Evolutionary conservation across 1,284 basidiomycete genomes (phyloP).

Genomic region (Ganoderma multipileum): DNA sequence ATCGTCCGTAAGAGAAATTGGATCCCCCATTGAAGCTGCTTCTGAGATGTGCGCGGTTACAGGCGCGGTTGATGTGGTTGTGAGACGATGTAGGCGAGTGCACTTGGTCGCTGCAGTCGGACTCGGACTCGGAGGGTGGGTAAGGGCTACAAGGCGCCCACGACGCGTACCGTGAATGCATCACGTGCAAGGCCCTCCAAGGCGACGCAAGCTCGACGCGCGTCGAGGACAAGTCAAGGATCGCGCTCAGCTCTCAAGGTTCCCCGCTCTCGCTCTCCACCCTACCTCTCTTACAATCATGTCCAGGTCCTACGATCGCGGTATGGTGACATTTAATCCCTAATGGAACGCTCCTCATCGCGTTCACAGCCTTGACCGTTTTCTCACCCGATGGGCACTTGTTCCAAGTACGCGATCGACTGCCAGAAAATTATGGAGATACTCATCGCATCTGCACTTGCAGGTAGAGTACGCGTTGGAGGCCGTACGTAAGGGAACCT

Average conservation of each 20-base stretch:
- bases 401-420: constrained; percentile 71
- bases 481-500: constrained; percentile 97
- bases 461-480: constrained; percentile 99
- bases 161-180: constrained; percentile 24
- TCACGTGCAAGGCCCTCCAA: constrained; percentile 27
- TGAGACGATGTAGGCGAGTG: neutral
- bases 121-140: neutral
- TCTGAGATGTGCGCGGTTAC: too few relatives aligned
- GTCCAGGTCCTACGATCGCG: constrained; percentile 85
- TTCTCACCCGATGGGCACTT: constrained; percentile 96
- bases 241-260: neutral
- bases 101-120: neutral
- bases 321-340: constrained; percentile 43
- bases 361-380: constrained; percentile 80
- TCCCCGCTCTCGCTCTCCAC: constrained; percentile 18
- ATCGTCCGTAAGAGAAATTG: constrained; percentile 14
- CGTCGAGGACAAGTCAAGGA: constrained; percentile 48
- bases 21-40: neutral
- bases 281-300: constrained; percentile 41
- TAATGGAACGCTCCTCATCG: neutral
- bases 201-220: constrained; percentile 57
- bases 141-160: constrained; percentile 10
- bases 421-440: constrained; percentile 25
- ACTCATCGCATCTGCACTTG: constrained; percentile 28
- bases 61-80: neutral